Conservation (phyloP, 2,329 filamentous ascomycete genomes). For the Phyllosticta citribraziliensis region DNA sequence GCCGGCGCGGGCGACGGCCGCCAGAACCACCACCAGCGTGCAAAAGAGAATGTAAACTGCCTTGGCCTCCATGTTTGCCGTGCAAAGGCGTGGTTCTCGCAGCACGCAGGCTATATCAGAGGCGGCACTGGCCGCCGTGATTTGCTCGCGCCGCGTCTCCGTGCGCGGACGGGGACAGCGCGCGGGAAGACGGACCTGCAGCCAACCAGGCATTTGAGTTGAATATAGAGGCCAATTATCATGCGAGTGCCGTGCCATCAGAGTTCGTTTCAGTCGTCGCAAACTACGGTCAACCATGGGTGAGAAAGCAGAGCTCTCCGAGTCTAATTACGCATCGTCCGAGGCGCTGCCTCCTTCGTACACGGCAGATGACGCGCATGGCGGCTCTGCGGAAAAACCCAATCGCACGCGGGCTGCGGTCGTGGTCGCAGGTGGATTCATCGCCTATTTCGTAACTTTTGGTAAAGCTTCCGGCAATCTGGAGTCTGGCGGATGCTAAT, state of each 20-base stretch:
- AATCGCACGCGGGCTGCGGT: not conserved
- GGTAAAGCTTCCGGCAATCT: not conserved
- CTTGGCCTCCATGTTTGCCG: not conserved
- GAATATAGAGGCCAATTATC: not conserved
- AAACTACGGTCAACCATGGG: not conserved
- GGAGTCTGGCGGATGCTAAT: not conserved
- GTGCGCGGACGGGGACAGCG: not conserved
- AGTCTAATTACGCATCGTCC: not conserved
- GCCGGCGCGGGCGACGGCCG: not conserved
- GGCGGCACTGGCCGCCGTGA: not conserved
- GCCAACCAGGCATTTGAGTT: not conserved
- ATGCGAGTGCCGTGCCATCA: not conserved
- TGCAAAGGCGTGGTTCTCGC: not conserved
- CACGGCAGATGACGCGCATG: not conserved
- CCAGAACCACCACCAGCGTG: not conserved
- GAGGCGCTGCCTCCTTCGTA: not conserved
- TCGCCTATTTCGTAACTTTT: not conserved
- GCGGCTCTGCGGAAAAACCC: not conserved
- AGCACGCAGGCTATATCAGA: not conserved
- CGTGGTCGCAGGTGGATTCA: not conserved
- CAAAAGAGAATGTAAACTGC: not conserved
- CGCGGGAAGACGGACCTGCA: not conserved
- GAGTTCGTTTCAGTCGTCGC: not conserved
- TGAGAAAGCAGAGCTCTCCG: not conserved
- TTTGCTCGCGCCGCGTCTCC: not conserved